Evolutionary conservation across 2,329 filamentous ascomycete species (phyloP), one percentile per base, ranked within the genome.

Genomic region (Pseudogymnoascus sp.): DNA sequence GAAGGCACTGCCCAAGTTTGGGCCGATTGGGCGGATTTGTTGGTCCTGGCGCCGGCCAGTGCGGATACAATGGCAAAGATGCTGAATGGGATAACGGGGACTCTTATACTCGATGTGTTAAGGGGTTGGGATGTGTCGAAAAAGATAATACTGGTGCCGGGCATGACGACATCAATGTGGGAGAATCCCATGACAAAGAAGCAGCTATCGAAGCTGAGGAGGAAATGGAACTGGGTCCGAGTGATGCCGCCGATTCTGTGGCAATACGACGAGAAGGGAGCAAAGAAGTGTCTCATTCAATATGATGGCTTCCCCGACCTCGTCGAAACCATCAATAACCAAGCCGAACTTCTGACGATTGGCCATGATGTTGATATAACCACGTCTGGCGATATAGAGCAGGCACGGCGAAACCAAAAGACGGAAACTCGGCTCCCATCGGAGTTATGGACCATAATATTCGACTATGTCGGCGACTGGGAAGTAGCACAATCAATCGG

Each of bases 81-180:
- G 91, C 80, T 96, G 71, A 85, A 88, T 62, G 93, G 93, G 61
- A 83, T 93, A 63, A 88, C 90, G 2, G 91, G 91, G 70, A 96
- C 88, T 31, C 81, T 96, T 62, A 80, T 96, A 6, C 81, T 96
- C 61, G 89, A 93, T 69, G 84, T 96, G 0, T 74, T 97, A 59
- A 84, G 93, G 61, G 89, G 90, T 63, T 97, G 93, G 93, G 88
- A 96, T 69, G 86, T 89, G 0, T 88, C 88, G 5, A 96, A 96
- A 77, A 89, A 88, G 69, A 89, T 96, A 31, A 77, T 96, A 59
- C 78, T 97, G 63, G 87, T 96, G 5, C 92, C 93, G 0, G 91
- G 90, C 67, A 96, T 97, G 92, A 93, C 90, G 36, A 86, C 85
- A 1, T 83, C 89, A 65, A 92, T 93, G 86, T 96, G 91, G 91